phyloP scores from a whole-genome alignment of 202 grass and related monocot genomes.

The Schoenoplectus triqueter region DNA sequence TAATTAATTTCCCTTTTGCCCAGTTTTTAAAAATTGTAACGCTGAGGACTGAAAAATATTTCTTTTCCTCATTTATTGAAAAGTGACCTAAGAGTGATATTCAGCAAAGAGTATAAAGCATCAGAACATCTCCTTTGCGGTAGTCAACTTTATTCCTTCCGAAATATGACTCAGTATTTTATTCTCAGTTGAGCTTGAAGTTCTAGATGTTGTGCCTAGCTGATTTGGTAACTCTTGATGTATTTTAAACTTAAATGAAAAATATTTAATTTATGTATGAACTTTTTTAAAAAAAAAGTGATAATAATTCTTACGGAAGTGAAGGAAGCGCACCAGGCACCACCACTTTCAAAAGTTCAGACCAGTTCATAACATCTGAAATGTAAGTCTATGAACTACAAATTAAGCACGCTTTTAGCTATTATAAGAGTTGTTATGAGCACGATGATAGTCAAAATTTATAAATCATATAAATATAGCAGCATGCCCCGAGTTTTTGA shows the following conservation, averaged over 20 bases:
- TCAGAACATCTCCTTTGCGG: neutral
- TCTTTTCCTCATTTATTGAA: neutral
- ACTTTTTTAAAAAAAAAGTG: neutral
- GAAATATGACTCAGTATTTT: neutral
- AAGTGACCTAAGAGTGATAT: neutral
- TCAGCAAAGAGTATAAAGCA: neutral
- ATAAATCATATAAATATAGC: neutral
- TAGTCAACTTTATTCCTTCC: slow-evolving; percentile 3
- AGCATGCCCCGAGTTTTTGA: neutral
- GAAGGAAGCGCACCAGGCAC: neutral
- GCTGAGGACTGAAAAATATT: neutral
- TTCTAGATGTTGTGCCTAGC: neutral
- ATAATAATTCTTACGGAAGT: neutral
- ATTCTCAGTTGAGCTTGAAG: neutral
- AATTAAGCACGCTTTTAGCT: neutral
- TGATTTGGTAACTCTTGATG: neutral
- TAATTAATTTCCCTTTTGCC: neutral
- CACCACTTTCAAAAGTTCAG: neutral
- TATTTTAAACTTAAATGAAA: neutral
- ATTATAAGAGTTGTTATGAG: neutral
- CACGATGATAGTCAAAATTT: neutral
- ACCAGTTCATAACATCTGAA: neutral
- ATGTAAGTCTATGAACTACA: neutral
- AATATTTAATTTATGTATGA: neutral
- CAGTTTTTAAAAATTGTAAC: neutral